A percentile compares a stretch with the other conserved stretches of the same genome.
phyloP scores from a whole-genome alignment of 805 yeast species.

The Saturnispora quitensis region DNA sequence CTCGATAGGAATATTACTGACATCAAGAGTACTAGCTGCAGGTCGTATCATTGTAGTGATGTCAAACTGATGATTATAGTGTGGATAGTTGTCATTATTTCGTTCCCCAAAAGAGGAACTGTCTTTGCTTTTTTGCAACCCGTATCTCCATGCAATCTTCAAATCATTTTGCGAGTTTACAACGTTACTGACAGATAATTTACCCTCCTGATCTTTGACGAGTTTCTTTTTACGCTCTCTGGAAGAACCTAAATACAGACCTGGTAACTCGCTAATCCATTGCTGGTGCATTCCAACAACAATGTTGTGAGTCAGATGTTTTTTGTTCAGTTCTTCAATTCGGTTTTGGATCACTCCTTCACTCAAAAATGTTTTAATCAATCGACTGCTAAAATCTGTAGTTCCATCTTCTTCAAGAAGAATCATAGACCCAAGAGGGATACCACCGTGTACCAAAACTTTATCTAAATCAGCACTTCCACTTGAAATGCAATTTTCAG shows the following conservation, averaged over 20 bases:
- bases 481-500: constrained; percentile 70
- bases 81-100: constrained; percentile 33
- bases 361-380: constrained; percentile 61
- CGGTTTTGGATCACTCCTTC: constrained; percentile 69
- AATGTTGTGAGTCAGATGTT: constrained; percentile 42
- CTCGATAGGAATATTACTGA: constrained; percentile 42
- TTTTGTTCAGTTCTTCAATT: constrained; percentile 28
- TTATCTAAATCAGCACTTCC: constrained; percentile 73
- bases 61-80: constrained; percentile 63
- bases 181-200: constrained; percentile 61
- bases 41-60: constrained; percentile 65
- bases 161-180: constrained; percentile 41
- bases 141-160: constrained; percentile 94
- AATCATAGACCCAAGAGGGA: constrained; percentile 68
- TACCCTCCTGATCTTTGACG: constrained; percentile 48
- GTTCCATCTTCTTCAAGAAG: constrained; percentile 77
- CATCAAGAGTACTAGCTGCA: constrained; percentile 52
- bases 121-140: constrained; percentile 35
- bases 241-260: constrained; percentile 58
- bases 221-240: constrained; percentile 56
- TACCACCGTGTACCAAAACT: constrained; percentile 69
- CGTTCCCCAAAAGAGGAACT: constrained; percentile 14
- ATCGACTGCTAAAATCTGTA: constrained; percentile 73
- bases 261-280: constrained; percentile 72
- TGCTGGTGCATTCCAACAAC: constrained; percentile 48